Evolutionary conservation across 106 monocot genomes (phyloP).

Genomic region (Hemerocallis citrina): DNA sequence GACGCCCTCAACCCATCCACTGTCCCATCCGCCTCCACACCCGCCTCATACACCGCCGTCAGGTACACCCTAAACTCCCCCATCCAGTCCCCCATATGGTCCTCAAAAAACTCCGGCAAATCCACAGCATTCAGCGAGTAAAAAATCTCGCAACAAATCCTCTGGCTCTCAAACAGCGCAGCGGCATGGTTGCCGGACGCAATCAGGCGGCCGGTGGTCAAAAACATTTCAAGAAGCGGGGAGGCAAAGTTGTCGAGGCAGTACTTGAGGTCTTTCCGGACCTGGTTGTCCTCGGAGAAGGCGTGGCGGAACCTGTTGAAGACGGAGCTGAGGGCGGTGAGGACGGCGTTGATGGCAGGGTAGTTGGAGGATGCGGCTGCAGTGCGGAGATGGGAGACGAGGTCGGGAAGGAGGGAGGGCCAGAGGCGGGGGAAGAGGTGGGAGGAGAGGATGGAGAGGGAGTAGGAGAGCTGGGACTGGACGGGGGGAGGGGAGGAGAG

Average conservation of each 20-base stretch:
- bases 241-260: slow-evolving; percentile 72
- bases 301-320: slow-evolving; percentile 80
- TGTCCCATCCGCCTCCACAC: slow-evolving; percentile 62
- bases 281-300: slow-evolving; percentile 23
- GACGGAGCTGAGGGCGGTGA: slow-evolving; percentile 64
- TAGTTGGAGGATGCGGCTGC: slow-evolving; percentile 32
- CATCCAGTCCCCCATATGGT: slow-evolving; percentile 99
- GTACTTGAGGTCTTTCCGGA: slow-evolving; percentile 89
- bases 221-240: slow-evolving; percentile 80
- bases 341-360: slow-evolving; percentile 50
- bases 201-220: slow-evolving; percentile 43
- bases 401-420: slow-evolving; percentile 74
- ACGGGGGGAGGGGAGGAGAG: slow-evolving; percentile 59
- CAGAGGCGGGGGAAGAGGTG: slow-evolving; percentile 74
- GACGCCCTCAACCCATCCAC: slow-evolving; percentile 66
- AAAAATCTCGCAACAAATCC: slow-evolving; percentile 91
- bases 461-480: slow-evolving; percentile 63
- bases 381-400: slow-evolving; percentile 50
- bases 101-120: slow-evolving; percentile 95
- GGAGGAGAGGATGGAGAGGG: slow-evolving; percentile 53
- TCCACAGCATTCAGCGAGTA: slow-evolving; percentile 86
- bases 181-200: slow-evolving; percentile 20
- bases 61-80: slow-evolving; percentile 60
- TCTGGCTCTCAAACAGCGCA: slow-evolving; percentile 68
- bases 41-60: slow-evolving; percentile 28